These are phyloP conservation scores for Aspergillus neotritici DNA, from an alignment of 2,329 filamentous ascomycete species.

Conservation along the genomic window DNA sequence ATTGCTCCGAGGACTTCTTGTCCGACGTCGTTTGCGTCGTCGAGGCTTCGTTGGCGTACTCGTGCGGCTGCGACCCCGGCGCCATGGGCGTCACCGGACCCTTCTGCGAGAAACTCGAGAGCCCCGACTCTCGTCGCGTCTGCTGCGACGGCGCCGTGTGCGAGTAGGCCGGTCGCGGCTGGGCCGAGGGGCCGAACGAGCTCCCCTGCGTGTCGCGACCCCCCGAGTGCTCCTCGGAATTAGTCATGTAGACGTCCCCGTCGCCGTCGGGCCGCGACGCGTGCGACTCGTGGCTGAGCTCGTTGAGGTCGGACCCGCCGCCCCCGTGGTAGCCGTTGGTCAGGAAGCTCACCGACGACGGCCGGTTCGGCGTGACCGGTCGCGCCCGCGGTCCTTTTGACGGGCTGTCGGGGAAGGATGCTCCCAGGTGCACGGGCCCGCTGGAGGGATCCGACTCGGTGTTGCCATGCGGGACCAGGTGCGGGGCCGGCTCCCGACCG, in stretches of 20 bases:
- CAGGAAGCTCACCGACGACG: conserved; percentile 40
- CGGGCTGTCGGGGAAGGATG: conserved; percentile 53
- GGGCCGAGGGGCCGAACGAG: conserved; percentile 48
- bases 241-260: conserved; percentile 59
- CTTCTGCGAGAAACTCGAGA: conserved; percentile 45
- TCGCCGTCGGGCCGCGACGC: conserved; percentile 38
- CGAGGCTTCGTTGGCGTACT: conserved; percentile 79
- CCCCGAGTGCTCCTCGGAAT: conserved; percentile 42
- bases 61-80: conserved; percentile 52
- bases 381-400: conserved; percentile 42
- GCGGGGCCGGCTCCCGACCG: conserved; percentile 43
- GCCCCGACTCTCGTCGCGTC: conserved; percentile 40
- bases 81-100: conserved; percentile 54
- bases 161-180: conserved; percentile 42
- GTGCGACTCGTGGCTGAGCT: conserved; percentile 49
- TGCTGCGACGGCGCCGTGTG: conserved; percentile 45
- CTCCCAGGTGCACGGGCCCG: conserved; percentile 58
- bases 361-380: conserved; percentile 54
- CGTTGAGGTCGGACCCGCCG: conserved; percentile 37
- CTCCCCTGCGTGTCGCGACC: conserved; percentile 42
- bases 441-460: conserved; percentile 47
- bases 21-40: conserved; percentile 76
- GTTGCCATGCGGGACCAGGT: conserved; percentile 49
- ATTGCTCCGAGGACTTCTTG: conserved; percentile 74
- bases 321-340: conserved; percentile 53